A percentile compares a stretch with the other conserved stretches of the same genome.
phyloP scores from a whole-genome alignment of 2,329 filamentous ascomycete genomes.

The Ophiocordyceps sinensis region DNA sequence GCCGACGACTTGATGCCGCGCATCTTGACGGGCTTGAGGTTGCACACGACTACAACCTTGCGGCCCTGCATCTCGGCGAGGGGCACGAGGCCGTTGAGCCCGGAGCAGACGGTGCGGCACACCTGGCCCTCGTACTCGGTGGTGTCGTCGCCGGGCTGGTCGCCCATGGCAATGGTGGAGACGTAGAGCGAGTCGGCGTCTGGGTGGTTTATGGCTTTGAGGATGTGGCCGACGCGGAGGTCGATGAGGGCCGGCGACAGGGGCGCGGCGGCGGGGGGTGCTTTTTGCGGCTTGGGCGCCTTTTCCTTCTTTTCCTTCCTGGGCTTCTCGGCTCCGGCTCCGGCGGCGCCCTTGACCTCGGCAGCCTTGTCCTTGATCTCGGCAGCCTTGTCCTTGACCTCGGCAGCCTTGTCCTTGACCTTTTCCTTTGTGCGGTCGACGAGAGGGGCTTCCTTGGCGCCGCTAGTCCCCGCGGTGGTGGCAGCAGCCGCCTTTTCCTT shows the following conservation, averaged over 20 bases:
- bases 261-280: slow-evolving; percentile 55
- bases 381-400: slow-evolving; percentile 25
- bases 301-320: slow-evolving; percentile 90
- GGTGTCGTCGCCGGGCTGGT: slow-evolving; percentile 78
- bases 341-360: slow-evolving; percentile 11
- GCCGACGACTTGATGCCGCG: slow-evolving; percentile 63
- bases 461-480: slow-evolving; percentile 37
- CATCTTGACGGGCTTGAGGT: slow-evolving; percentile 99
- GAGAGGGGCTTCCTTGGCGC: slow-evolving; percentile 27
- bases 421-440: slow-evolving; percentile 47
- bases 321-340: slow-evolving; percentile 27
- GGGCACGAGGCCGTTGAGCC: slow-evolving; percentile 82
- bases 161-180: slow-evolving; percentile 88
- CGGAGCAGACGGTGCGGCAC: slow-evolving; percentile 91
- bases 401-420: slow-evolving; percentile 25
- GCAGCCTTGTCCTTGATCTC: slow-evolving; percentile 10
- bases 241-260: slow-evolving; percentile 81
- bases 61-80: slow-evolving; percentile 94
- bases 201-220: slow-evolving; percentile 89
- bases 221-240: slow-evolving; percentile 89
- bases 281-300: slow-evolving; percentile 58
- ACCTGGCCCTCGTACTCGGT: slow-evolving; percentile 82
- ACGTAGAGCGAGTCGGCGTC: slow-evolving; percentile 95
- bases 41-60: slow-evolving; percentile 91
- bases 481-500: slow-evolving; percentile 68